These are phyloP conservation scores for Starmerella kuoi DNA, from an alignment of 805 yeast species.

Conservation along the genomic window DNA sequence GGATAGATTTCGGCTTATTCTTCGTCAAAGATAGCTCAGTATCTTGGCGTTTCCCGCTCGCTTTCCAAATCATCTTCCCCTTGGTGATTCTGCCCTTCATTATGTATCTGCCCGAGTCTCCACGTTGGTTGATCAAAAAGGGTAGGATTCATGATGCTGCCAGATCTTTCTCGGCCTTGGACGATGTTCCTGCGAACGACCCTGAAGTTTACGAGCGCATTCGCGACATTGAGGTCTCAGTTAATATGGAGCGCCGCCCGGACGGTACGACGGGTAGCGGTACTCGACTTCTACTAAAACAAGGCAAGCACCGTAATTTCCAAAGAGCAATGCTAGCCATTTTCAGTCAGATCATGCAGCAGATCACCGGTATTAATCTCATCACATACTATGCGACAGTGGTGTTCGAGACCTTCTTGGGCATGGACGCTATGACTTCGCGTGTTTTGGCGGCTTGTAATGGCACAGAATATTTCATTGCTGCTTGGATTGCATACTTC, in stretches of 20 bases:
- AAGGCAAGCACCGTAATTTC: constrained; percentile 21
- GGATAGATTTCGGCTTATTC: constrained; percentile 57
- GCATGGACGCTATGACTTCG: constrained; percentile 34
- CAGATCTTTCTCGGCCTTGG: constrained; percentile 41
- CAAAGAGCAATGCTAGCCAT: constrained; percentile 33
- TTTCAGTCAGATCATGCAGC: constrained; percentile 19
- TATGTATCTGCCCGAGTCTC: constrained; percentile 68
- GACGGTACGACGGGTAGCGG: constrained; percentile 9
- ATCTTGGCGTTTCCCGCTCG: constrained; percentile 63
- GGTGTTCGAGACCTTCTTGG: constrained; percentile 39
- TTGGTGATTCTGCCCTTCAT: constrained; percentile 21
- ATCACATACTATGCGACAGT: constrained; percentile 48
- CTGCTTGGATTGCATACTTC: constrained; percentile 41
- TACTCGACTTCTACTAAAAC: constrained; percentile 32
- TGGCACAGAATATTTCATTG: constrained; percentile 32
- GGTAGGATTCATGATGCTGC: constrained; percentile 35
- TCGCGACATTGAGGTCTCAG: constrained; percentile 12
- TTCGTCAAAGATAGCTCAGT: constrained; percentile 43
- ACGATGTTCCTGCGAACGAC: constrained; percentile 9
- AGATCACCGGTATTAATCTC: constrained; percentile 42
- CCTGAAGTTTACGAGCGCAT: constrained; percentile 7
- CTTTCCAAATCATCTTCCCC: constrained; percentile 36
- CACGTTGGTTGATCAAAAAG: constrained; percentile 64
- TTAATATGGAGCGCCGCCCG: constrained; percentile 9
- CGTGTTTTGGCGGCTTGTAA: constrained; percentile 36